Conservation (phyloP, 2,329 filamentous ascomycete genomes). For the Aspergillus piperis region DNA sequence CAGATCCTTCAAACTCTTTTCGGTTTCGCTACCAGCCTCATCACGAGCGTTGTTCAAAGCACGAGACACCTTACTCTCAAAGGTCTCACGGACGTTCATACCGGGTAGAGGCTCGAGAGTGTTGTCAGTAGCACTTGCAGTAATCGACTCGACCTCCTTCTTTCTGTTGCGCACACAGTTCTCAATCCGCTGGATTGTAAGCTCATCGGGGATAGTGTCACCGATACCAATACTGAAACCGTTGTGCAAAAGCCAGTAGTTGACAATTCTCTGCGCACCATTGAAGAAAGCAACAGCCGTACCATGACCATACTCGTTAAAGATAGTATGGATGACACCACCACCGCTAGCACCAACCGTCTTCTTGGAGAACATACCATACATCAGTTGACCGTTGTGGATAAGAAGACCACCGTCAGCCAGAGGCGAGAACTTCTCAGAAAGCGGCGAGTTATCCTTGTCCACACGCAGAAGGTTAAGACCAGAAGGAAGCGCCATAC, state of each 20-base stretch:
- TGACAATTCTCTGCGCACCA: conserved; percentile 88
- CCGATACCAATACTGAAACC: conserved; percentile 98
- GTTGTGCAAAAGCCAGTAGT: conserved; percentile 95
- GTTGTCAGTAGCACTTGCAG: conserved; percentile 77
- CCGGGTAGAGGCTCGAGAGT: conserved; percentile 88
- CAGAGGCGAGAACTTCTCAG: conserved; percentile 59
- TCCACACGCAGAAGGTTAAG: conserved; percentile 73
- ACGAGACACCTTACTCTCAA: conserved; percentile 95
- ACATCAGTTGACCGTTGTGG: conserved; percentile 84
- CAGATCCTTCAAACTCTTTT: conserved; percentile 87
- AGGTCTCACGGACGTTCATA: conserved; percentile 98
- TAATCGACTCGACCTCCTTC: conserved; percentile 73
- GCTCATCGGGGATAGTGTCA: conserved; percentile 89
- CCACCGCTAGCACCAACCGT: conserved; percentile 84
- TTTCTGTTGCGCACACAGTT: conserved; percentile 80
- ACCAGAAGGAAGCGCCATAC: conserved; percentile 83
- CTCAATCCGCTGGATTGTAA: conserved; percentile 82
- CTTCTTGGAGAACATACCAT: conserved; percentile 90
- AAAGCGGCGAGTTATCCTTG: conserved; percentile 60
- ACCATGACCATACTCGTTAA: conserved; percentile 86
- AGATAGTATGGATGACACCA: conserved; percentile 93
- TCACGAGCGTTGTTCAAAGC: conserved; percentile 95
- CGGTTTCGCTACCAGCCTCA: conserved; percentile 87
- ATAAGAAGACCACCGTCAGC: conserved; percentile 80
- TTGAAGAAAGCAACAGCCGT: conserved; percentile 95